phyloP scores from a whole-genome alignment of 495 filamentous ascomycete genomes.

The Xylaria cubensis region DNA sequence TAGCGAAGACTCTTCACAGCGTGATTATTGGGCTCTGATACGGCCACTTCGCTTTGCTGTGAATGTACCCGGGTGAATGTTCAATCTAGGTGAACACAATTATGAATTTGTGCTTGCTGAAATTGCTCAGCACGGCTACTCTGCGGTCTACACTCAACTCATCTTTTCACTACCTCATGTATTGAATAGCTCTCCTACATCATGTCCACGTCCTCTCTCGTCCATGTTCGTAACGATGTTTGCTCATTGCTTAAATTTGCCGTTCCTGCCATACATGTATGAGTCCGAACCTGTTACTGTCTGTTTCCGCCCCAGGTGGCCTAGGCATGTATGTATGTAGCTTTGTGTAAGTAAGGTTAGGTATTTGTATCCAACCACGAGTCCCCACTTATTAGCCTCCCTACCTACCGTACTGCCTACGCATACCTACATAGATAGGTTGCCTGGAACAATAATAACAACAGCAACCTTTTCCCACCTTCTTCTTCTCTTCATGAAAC shows the following conservation, averaged over 20 bases:
- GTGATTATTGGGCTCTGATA: not conserved
- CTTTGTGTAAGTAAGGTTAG: not conserved
- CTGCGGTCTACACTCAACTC: not conserved
- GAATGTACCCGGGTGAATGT: not conserved
- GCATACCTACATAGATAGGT: not conserved
- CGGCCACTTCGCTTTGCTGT: not conserved
- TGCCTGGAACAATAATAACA: slow-evolving; percentile 1
- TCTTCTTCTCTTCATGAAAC: not conserved
- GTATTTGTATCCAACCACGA: slow-evolving; percentile 14
- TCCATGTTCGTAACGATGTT: too few species aligned
- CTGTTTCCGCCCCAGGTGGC: not conserved
- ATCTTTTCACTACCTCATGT: not conserved
- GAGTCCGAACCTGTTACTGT: not conserved
- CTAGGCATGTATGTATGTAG: not conserved
- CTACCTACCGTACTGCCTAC: not conserved
- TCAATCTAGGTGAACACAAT: not conserved
- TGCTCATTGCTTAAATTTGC: not conserved
- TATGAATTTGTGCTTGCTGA: too few species aligned
- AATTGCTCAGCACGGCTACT: not conserved
- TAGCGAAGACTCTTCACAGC: not conserved
- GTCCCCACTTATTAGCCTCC: slow-evolving; percentile 12
- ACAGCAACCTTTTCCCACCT: not conserved
- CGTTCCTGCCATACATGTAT: not conserved
- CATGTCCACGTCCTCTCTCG: not conserved
- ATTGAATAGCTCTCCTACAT: not conserved